phyloP scores from a whole-genome alignment of 1,284 basidiomycete species.

The Naganishia sp. region DNA sequence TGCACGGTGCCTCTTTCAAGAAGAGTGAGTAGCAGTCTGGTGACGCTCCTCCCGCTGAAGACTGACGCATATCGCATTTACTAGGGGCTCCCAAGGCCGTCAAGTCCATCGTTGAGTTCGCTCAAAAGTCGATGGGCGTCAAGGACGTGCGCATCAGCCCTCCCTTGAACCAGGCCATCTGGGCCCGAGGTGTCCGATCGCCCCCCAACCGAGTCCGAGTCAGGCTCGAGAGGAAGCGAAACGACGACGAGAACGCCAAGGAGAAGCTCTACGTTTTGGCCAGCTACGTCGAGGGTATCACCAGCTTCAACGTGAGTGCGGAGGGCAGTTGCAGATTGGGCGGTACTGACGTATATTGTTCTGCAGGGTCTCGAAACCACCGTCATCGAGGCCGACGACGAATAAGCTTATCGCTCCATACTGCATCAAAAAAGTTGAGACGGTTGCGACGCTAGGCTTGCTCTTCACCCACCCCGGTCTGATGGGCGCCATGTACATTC shows the following conservation, averaged over 20 bases:
- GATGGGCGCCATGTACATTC: constrained; percentile 25
- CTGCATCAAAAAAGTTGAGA: constrained; percentile 26
- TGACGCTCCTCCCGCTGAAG: background rate
- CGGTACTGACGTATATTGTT: background rate
- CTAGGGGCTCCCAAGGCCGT: constrained; percentile 79
- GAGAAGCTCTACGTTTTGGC: constrained; percentile 96
- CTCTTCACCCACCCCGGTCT: constrained; percentile 21
- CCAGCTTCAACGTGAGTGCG: constrained; percentile 73
- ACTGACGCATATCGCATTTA: background rate
- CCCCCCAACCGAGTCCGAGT: constrained; percentile 87
- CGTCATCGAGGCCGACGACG: constrained; percentile 69
- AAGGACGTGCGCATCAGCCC: constrained; percentile 88
- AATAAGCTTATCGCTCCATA: constrained; percentile 37
- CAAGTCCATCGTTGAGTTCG: constrained; percentile 86
- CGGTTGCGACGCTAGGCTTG: constrained; percentile 27
- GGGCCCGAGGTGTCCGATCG: constrained; percentile 78
- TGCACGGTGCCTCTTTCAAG: constrained; percentile 88
- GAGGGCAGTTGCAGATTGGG: background rate
- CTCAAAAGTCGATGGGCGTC: constrained; percentile 91
- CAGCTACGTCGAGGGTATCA: constrained; percentile 71
- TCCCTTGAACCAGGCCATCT: constrained; percentile 88
- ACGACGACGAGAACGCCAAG: constrained; percentile 94
- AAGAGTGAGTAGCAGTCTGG: constrained; percentile 61
- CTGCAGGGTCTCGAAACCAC: constrained; percentile 75
- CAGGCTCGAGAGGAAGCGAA: constrained; percentile 89